These are phyloP conservation scores for Spathaspora arborariae DNA, from an alignment of 805 yeast species.

Conservation along the genomic window DNA sequence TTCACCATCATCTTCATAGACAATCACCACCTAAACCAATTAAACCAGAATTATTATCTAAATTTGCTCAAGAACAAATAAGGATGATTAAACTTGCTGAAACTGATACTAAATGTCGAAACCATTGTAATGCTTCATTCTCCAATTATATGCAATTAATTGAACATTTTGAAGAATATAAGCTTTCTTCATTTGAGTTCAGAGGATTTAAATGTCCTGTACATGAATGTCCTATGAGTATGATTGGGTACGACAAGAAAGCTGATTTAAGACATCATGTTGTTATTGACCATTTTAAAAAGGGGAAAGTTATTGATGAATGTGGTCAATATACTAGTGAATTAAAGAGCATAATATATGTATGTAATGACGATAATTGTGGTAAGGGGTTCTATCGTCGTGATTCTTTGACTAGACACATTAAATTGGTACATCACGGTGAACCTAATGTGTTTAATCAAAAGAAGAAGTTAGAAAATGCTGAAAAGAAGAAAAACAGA, in stretches of 20 bases:
- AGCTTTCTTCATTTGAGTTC: constrained; percentile 1
- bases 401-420: constrained; percentile 54
- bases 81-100: constrained; percentile 6
- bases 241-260: constrained; percentile 27
- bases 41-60: constrained; percentile 3
- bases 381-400: constrained; percentile 47
- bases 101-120: constrained; percentile 6
- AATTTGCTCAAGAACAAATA: constrained; percentile 1
- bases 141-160: constrained; percentile 9
- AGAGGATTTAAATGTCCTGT: constrained; percentile 22
- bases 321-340: constrained; percentile 4
- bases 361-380: constrained; percentile 29
- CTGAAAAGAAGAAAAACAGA: constrained; percentile 1
- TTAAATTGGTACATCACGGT: constrained; percentile 44
- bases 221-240: constrained; percentile 24
- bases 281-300: constrained; percentile 20
- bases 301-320: constrained; percentile 6
- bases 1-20: constrained; percentile 1
- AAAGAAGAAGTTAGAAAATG: constrained; percentile 4
- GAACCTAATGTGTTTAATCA: constrained; percentile 3
- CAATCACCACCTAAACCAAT: constrained; percentile 2
- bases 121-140: constrained; percentile 9
- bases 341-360: constrained; percentile 13
- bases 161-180: constrained; percentile 7
- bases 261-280: constrained; percentile 27